Evolutionary conservation across 352 stramenopile species (phyloP), one percentile per base, ranked within the genome.

Genomic region (Phytopythium oedochilum): DNA sequence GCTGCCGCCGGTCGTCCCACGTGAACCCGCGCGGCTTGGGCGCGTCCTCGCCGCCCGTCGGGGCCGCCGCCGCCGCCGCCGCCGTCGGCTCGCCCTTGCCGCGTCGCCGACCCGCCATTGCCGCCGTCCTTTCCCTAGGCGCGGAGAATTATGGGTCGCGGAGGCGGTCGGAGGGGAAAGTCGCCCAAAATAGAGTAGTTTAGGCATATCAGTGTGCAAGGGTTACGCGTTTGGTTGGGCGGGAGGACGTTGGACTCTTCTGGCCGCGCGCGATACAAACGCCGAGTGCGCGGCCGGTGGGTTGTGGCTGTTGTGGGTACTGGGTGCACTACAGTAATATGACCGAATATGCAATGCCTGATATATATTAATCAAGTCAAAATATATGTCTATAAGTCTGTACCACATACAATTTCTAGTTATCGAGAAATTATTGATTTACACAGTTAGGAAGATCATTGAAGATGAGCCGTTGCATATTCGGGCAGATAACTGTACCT

Each of bases 1-100:
- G 60, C 14, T 71, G 67, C 0, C 80, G 74, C 6, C 78, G 76
- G 40, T 92, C 71, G 61, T 94, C 84, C 82, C 82, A 94, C 12
- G 68, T 79, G 22, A 86, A 63, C 36, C 29, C 34, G 18, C 42
- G 31, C 14, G 35, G 36, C 32, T 23, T 8, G 29, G 32, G 34
- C 7, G 31, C 26, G 8, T 17, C 45, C 42, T 47, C 38, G 14
- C 14, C 29, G n/a, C 39, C 38, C 31, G 40, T 26, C 12, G 50
- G 17, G 22, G 53, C 17, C 18, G 40, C 32, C 20, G 50, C 15
- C 29, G 48, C 23, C 18, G 54, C 42, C 26, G 29, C 42, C 17
- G 50, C 20, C 50, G 22, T 22, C 31, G 44, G 44, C 26, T 49
- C 36, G 26, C 14, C 32, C 29, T 40, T 45, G 39, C 0, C 31